Evolutionary conservation across 2,329 filamentous ascomycete genomes (phyloP), one percentile per base, ranked within the genome.

Genomic region (Epichloe uncinata): DNA sequence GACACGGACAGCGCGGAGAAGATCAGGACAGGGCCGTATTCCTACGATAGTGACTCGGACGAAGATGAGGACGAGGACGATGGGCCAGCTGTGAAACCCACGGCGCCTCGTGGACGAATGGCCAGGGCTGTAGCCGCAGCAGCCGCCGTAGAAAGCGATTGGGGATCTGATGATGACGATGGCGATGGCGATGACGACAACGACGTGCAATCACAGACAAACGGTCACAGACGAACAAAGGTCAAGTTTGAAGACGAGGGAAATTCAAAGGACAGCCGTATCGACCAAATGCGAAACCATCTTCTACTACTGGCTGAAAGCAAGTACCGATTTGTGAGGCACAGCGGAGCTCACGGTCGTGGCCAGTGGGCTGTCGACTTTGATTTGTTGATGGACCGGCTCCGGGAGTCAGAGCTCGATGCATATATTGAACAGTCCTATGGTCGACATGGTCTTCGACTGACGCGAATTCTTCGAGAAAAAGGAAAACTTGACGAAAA

Each of bases 401-500:
- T 97, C 35, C 82, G 85, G 42, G 83, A 90, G 59, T 70, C 78
- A 5, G 88, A 96, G 63, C 72, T 97, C 33, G 88, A 96, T 64
- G 81, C 82, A 13, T 83, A 89, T 41, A 84, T 97, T 50, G 79
- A 85, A 54, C 80, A 87, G 48, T 79, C 81, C 2, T 89, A 87
- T 57, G 89, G 88, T 7, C 77, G 79, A 7, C 73, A 85, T 44
- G 88, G 88, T 1, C 76, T 91, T 16, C 85, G 91, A 8, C 73
- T 98, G n/a, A 78, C 89, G 18, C 84, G 88, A 18, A 88, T 97
- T 50, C 75, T 98, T 18, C 78, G 85, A 38, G 82, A 85, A 52
- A 88, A 90, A 61, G 93, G 93, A 48, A 95, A 93, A 62, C 73
- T 97, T n/a, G 91, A 97, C 57, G 93, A 98, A 66, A 95, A 94